These are phyloP conservation scores for Hylodesmum podocarpum DNA, from an alignment of 306 rosid genomes.

Conservation along the genomic window DNA sequence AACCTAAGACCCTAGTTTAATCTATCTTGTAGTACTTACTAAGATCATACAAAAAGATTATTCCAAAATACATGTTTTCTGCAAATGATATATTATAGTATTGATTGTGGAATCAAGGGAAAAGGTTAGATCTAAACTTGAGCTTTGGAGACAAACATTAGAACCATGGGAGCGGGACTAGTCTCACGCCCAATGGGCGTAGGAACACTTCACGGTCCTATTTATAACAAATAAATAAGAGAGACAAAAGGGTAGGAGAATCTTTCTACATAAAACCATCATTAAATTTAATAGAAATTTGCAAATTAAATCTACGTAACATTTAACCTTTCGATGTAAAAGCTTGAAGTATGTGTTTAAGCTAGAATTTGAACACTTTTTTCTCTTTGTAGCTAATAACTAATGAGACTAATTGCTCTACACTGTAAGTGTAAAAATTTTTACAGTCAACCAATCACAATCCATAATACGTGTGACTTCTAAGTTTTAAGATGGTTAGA, in stretches of 20 bases:
- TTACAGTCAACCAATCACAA: too few relatives aligned
- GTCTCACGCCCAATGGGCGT: neutral
- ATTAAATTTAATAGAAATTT: neutral
- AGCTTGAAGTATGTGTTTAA: conserved; percentile 1
- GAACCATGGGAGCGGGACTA: neutral
- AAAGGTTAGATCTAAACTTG: neutral
- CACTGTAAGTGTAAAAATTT: too few relatives aligned
- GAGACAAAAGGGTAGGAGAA: neutral
- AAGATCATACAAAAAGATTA: too few relatives aligned
- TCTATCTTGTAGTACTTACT: too few relatives aligned
- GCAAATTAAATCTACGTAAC: neutral
- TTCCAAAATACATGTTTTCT: too few relatives aligned
- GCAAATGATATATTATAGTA: neutral
- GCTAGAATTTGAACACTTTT: neutral
- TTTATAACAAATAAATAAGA: neutral
- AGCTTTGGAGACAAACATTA: neutral
- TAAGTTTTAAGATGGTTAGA: too few relatives aligned
- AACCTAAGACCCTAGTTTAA: too few relatives aligned
- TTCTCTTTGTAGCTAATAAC: conserved; percentile 6
- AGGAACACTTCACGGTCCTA: neutral
- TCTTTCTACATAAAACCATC: conserved; percentile 5
- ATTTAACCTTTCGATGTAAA: neutral
- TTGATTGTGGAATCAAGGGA: neutral
- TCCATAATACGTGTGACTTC: too few relatives aligned
- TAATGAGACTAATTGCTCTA: too few relatives aligned